Percentiles rank a stretch among this genome's conserved stretches.
Evolutionary conservation across 495 filamentous ascomycete species (phyloP).

Genomic region (Trichoderma erinaceum): DNA sequence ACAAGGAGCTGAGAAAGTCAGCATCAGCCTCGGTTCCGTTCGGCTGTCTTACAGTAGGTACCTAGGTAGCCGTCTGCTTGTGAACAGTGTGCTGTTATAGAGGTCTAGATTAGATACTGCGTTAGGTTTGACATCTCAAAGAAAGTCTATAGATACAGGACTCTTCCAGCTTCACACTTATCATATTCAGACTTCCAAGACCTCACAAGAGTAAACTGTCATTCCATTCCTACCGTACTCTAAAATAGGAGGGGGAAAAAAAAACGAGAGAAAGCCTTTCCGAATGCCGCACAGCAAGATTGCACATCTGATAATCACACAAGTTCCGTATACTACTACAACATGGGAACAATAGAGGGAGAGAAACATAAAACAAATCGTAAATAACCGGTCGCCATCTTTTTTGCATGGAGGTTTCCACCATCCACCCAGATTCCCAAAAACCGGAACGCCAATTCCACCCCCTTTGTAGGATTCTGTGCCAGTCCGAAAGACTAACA

Average conservation of each 20-base stretch:
- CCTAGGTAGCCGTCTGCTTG: too few relatives aligned
- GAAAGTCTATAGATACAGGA: too few relatives aligned
- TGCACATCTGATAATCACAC: background rate
- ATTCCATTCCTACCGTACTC: slow-evolving; percentile 3
- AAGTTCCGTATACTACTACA: slow-evolving; percentile 1
- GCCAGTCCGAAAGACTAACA: background rate
- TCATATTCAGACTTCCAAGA: background rate
- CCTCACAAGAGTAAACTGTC: background rate
- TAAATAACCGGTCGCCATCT: slow-evolving; percentile 6
- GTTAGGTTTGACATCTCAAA: too few relatives aligned
- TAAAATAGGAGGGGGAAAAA: background rate
- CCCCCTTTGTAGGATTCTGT: background rate
- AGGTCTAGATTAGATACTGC: too few relatives aligned
- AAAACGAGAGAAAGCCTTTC: background rate
- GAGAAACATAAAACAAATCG: background rate
- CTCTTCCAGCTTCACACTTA: too few relatives aligned
- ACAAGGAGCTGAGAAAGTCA: too few relatives aligned
- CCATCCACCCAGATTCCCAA: slow-evolving; percentile 11
- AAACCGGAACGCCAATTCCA: background rate
- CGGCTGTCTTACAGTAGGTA: too few relatives aligned
- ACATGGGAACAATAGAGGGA: background rate
- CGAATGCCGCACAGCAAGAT: background rate
- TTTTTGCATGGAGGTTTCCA: background rate
- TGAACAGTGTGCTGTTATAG: too few relatives aligned
- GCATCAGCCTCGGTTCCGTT: too few relatives aligned